A percentile compares a stretch with the other conserved stretches of the same genome.
phyloP scores from a whole-genome alignment of 139 green algal species.

The Tetraselmis chui region DNA sequence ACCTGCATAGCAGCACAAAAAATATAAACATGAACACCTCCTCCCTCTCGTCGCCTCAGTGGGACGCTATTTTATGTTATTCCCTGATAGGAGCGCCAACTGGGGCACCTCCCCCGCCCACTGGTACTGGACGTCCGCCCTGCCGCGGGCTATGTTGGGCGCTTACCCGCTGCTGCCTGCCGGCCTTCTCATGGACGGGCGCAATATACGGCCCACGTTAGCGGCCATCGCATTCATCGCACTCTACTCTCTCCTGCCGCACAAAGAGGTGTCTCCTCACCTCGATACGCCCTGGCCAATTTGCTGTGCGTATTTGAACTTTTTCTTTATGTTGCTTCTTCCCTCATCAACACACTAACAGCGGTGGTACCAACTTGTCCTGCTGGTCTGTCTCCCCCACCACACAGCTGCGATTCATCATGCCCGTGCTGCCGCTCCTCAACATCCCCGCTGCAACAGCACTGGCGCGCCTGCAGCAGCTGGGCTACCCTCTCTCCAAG shows the following conservation, averaged over 20 bases:
- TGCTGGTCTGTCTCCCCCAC: too few species aligned
- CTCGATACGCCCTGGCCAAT: too few species aligned
- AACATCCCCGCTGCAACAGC: constrained; percentile 56
- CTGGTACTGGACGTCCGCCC: constrained; percentile 67
- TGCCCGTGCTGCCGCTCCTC: constrained; percentile 66
- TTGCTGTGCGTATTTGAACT: too few species aligned
- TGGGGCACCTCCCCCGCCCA: constrained; percentile 58
- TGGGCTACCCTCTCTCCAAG: not conserved
- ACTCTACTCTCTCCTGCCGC: constrained; percentile 68
- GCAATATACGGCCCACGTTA: constrained; percentile 4
- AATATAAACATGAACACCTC: too few species aligned
- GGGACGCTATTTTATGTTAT: too few species aligned
- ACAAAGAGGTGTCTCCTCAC: constrained; percentile 75
- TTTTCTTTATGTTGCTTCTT: not conserved
- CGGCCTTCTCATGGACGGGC: constrained; percentile 33
- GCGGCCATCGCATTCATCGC: constrained; percentile 40
- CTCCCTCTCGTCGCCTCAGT: too few species aligned
- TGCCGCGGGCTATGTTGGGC: constrained; percentile 47
- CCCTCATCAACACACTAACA: not conserved
- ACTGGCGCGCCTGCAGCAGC: constrained; percentile 14
- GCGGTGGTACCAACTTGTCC: too few species aligned
- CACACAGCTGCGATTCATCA: constrained; percentile 67
- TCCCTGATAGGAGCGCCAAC: constrained; percentile 64
- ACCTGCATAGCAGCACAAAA: too few species aligned
- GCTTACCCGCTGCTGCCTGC: constrained; percentile 37